Evolutionary conservation across 495 filamentous ascomycete genomes (phyloP).

Genomic region (Venustampulla echinocandica): DNA sequence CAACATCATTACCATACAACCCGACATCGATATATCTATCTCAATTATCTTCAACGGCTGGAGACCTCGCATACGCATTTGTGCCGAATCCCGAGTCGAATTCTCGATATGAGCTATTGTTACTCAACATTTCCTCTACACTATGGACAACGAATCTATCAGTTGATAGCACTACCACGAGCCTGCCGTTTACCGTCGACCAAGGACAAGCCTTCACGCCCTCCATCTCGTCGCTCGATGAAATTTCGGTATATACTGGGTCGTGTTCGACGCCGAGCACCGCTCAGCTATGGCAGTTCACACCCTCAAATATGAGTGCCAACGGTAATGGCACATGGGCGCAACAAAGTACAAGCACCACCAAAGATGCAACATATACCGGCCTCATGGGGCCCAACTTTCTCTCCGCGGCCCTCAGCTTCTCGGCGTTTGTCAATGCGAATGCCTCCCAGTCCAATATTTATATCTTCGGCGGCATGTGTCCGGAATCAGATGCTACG

Average conservation of each 20-base stretch:
- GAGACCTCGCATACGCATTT: constrained; percentile 33
- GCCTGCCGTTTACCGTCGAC: constrained; percentile 53
- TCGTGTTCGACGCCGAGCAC: constrained; percentile 44
- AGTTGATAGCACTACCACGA: constrained; percentile 46
- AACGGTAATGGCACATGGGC: constrained; percentile 51
- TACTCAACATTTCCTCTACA: constrained; percentile 52
- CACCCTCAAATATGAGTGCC: constrained; percentile 25
- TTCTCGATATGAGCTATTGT: constrained; percentile 41
- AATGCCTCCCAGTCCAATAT: constrained; percentile 37
- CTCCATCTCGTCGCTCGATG: constrained; percentile 53
- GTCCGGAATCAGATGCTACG: constrained; percentile 45
- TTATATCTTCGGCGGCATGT: constrained; percentile 87
- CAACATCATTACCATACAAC: constrained; percentile 54
- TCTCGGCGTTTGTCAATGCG: constrained; percentile 50
- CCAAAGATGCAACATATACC: constrained; percentile 16
- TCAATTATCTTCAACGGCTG: constrained; percentile 43
- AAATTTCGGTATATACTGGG: constrained; percentile 61
- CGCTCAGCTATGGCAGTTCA: constrained; percentile 49
- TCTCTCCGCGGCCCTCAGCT: constrained; percentile 58
- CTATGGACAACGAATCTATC: constrained; percentile 43
- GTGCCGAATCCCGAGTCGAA: constrained; percentile 7
- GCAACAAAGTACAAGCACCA: constrained; percentile 17
- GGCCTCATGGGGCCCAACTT: constrained; percentile 49
- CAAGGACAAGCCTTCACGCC: constrained; percentile 42
- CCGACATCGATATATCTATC: constrained; percentile 60